phyloP scores from a whole-genome alignment of 345 rosid species.

The Microthlaspi erraticum region DNA sequence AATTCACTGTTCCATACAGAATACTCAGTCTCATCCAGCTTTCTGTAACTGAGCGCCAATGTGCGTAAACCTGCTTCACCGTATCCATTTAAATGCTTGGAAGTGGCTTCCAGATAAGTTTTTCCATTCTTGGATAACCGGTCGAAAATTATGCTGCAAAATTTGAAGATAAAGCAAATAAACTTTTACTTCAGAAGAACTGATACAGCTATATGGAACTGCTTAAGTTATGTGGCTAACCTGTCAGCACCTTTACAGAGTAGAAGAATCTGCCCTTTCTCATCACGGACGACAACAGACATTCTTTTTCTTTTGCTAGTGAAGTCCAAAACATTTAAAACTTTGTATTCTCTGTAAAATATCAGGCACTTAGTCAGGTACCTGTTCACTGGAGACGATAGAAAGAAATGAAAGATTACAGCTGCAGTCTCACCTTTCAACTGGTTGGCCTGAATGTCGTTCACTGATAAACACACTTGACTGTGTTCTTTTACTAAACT shows the following conservation, averaged over 20 bases:
- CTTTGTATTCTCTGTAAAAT: conserved; percentile 66
- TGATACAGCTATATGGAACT: conserved; percentile 21
- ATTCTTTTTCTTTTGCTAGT: conserved; percentile 75
- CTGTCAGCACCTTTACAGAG: conserved; percentile 93
- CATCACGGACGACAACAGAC: conserved; percentile 71
- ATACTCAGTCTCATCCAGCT: conserved; percentile 55
- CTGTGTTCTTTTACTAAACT: conserved; percentile 67
- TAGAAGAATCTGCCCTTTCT: conserved; percentile 67
- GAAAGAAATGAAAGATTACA: conserved; percentile 11
- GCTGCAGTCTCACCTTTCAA: conserved; percentile 55
- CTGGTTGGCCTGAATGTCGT: conserved; percentile 43
- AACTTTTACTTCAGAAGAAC: conserved; percentile 1
- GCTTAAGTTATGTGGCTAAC: conserved; percentile 42
- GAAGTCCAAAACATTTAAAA: conserved; percentile 73
- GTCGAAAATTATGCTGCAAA: conserved; percentile 69
- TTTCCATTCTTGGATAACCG: conserved; percentile 66
- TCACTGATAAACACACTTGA: conserved; percentile 59
- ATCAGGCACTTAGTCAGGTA: conserved; percentile 14
- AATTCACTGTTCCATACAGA: conserved; percentile 58
- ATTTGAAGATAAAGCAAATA: conserved; percentile 25
- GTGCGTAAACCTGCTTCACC: conserved; percentile 80
- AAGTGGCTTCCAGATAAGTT: conserved; percentile 53
- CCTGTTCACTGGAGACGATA: not conserved
- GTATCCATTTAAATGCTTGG: conserved; percentile 57
- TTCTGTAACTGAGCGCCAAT: conserved; percentile 64